A percentile compares a stretch with the other conserved stretches of the same genome.
phyloP scores from a whole-genome alignment of 106 monocot genomes.

The Narthecium ossifragum region DNA sequence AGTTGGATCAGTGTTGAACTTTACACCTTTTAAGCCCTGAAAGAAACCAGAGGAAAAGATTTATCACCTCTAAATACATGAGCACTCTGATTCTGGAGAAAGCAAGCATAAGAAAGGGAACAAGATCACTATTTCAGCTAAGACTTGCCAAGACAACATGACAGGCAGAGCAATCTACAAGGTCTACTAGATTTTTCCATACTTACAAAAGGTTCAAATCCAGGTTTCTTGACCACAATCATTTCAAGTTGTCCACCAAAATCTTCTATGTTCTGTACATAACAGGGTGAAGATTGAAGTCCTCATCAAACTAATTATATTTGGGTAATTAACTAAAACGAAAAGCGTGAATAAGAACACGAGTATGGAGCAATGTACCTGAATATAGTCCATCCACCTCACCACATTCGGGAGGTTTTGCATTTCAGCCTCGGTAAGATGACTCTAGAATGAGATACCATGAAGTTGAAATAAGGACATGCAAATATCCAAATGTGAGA shows the following conservation, averaged over 20 bases:
- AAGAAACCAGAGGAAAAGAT: neutral
- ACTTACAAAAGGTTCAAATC: slow-evolving; percentile 70
- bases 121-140: neutral
- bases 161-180: neutral
- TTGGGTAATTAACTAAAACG: neutral
- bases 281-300: neutral
- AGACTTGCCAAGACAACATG: neutral
- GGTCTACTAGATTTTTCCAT: slow-evolving; percentile 31
- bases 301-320: neutral
- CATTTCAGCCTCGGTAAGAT: slow-evolving; percentile 31
- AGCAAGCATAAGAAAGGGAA: neutral
- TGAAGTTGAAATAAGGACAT: neutral
- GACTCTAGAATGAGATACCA: slow-evolving; percentile 32
- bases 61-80: neutral
- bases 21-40: slow-evolving; percentile 26
- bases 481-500: neutral
- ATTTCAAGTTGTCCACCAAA: slow-evolving; percentile 53
- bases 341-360: neutral
- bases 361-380: slow-evolving; percentile 31
- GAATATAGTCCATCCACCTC: slow-evolving; percentile 95
- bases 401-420: slow-evolving; percentile 52
- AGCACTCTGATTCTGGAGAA: neutral
- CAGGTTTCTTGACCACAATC: slow-evolving; percentile 43
- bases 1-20: slow-evolving; percentile 12
- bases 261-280: slow-evolving; percentile 65